Conservation (phyloP, 306 rosid genomes). For the Amphicarpaea edgeworthii region DNA sequence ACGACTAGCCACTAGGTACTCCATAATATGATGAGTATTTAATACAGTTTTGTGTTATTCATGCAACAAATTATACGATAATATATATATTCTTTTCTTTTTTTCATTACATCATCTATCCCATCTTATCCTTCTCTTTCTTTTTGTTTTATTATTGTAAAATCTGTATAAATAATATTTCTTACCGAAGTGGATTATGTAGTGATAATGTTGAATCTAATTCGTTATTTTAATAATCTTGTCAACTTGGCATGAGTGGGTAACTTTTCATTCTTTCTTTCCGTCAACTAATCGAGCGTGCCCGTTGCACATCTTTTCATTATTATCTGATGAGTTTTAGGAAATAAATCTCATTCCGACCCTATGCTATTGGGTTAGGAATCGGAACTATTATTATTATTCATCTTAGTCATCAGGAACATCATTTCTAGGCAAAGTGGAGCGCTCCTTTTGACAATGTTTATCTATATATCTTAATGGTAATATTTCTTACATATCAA, state of each 20-base stretch:
- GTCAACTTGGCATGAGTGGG: slow-evolving; percentile 28
- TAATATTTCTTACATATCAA: slow-evolving; percentile 13
- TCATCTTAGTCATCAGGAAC: slow-evolving; percentile 14
- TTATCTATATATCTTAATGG: slow-evolving; percentile 22
- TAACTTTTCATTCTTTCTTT: slow-evolving; percentile 25
- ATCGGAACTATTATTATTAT: slow-evolving; percentile 1
- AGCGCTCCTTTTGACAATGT: neutral
- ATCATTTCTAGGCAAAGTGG: slow-evolving; percentile 37
- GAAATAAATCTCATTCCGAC: neutral
- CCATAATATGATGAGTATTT: too few species aligned
- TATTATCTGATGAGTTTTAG: slow-evolving; percentile 22
- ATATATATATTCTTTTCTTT: too few species aligned
- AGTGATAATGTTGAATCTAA: slow-evolving; percentile 26
- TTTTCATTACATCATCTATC: too few species aligned
- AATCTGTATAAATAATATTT: neutral
- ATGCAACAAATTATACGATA: too few species aligned
- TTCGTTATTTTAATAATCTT: slow-evolving; percentile 7
- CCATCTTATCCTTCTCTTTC: too few species aligned
- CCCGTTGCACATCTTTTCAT: slow-evolving; percentile 23
- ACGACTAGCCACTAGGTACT: too few species aligned
- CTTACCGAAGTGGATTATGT: neutral
- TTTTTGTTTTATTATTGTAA: neutral
- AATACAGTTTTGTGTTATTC: too few species aligned
- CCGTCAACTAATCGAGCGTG: slow-evolving; percentile 6
- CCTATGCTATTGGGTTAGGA: slow-evolving; percentile 25